Evolutionary conservation across 1,284 basidiomycete genomes (phyloP).

Genomic region (Cronartium quercuum): DNA sequence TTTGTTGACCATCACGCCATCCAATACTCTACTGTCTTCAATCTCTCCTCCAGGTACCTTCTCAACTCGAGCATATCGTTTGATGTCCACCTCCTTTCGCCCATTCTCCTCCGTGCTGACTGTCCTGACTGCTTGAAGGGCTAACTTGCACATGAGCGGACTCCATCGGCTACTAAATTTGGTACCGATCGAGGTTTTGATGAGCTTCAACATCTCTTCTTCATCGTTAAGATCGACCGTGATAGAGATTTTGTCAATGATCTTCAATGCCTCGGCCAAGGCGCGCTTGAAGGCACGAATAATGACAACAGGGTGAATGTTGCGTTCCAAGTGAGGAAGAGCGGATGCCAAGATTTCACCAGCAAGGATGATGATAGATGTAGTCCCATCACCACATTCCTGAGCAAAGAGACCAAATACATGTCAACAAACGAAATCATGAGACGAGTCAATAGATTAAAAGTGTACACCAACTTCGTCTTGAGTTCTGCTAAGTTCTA

Average conservation of each 20-base stretch:
- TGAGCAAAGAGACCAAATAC: not conserved
- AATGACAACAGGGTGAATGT: conserved; percentile 97
- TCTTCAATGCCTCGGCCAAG: conserved; percentile 79
- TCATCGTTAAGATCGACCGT: conserved; percentile 85
- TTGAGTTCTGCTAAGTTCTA: conserved; percentile 92
- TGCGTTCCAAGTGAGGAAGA: conserved; percentile 81
- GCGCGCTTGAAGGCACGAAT: conserved; percentile 97
- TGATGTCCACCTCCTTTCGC: conserved; percentile 89
- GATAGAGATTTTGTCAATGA: conserved; percentile 77
- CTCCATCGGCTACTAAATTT: conserved; percentile 97
- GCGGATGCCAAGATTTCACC: conserved; percentile 99
- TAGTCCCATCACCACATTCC: not conserved
- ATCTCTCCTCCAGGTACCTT: conserved; percentile 97
- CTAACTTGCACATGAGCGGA: conserved; percentile 93
- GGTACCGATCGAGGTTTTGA: conserved; percentile 98
- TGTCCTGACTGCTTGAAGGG: conserved; percentile 81
- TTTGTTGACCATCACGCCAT: conserved; percentile 96
- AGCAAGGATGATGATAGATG: conserved; percentile 54
- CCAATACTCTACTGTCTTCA: conserved; percentile 79
- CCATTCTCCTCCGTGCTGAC: conserved; percentile 58
- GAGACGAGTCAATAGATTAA: not conserved
- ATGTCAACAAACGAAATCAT: not conserved
- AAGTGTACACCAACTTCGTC: conserved; percentile 71
- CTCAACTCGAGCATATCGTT: conserved; percentile 94
- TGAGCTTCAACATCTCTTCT: conserved; percentile 86